These are phyloP conservation scores for Acanthamoeba healyi DNA, from an alignment of 208 protist species.

Conservation along the genomic window DNA sequence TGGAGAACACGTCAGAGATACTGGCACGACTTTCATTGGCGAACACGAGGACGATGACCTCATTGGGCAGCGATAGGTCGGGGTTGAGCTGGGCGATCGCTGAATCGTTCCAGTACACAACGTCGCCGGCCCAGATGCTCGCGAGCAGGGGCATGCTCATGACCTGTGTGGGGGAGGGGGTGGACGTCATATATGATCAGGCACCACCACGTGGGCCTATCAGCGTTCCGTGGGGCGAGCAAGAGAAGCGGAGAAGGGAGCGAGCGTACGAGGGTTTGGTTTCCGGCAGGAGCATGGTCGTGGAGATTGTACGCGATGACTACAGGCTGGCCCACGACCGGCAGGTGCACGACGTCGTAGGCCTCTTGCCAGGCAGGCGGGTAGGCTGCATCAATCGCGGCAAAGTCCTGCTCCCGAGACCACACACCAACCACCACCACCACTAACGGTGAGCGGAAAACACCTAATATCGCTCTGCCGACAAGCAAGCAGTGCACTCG, in stretches of 20 bases:
- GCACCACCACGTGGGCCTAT: too few relatives aligned
- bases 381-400: background rate
- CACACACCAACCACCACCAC: too few relatives aligned
- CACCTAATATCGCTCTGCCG: too few relatives aligned
- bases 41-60: background rate
- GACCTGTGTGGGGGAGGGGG: background rate
- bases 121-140: background rate
- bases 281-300: background rate
- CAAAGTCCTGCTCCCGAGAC: slow-evolving; percentile 17
- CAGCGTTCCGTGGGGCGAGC: too few relatives aligned
- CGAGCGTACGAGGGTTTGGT: background rate
- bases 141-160: background rate
- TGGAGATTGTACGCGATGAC: background rate
- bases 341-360: background rate
- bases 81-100: slow-evolving; percentile 14
- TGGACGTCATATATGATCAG: too few relatives aligned
- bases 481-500: too few relatives aligned
- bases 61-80: background rate
- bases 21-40: background rate
- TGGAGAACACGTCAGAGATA: background rate
- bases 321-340: background rate
- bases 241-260: too few relatives aligned
- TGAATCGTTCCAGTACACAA: slow-evolving; percentile 13
- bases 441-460: too few relatives aligned
- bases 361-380: background rate